Base-by-base conservation (phyloP, 2,329 filamentous ascomycete species). In the Penicillium sclerotigenum region DNA sequence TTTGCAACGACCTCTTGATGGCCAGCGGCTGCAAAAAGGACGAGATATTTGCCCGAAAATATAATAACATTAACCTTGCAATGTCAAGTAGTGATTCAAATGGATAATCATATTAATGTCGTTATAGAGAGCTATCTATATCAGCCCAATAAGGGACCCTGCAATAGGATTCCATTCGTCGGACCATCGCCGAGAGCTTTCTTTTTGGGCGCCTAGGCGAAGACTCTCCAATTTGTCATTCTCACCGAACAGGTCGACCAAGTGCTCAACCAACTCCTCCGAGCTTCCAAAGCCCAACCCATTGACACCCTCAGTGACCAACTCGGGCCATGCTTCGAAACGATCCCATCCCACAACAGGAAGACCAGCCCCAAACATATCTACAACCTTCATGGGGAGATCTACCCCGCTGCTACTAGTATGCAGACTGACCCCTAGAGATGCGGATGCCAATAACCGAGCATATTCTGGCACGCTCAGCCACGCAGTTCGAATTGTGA, bases 381-480 rank as follows among this genome's bases (percentile, higher is more conserved):
- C 94, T 14, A 99, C 92, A 1, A 99, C 91, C 76, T 99, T 99
- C 94, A 99, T 99, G 0, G 94, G 94, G 20, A 99, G 79, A 73
- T 99, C 94, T 0, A 99, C 91, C 1, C 94, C 94, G 2, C 91
- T 96, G 63, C 89, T 95, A 14, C 91, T 97, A 62, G 86, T 96
- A 76, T 99, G 94, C 26, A 99, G 79, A 54, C 90, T 96, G 24
- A 99, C 85, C 10, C 94, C 94, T 0, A 99, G 79, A 66, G 97
- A 93, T 3, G 94, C 91, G 42, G 87, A 87, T 11, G 88, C 89
- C 29, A 99, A 84, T 4, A 99, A 81, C 0, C 79, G 81, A 0
- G 94, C 93, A 71, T 99, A 99, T 72, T 96, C 89, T 52, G 84
- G 80, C 5, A 90, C 87, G 9, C 85, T 88, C 18, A 99, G 81